phyloP scores from a whole-genome alignment of 2,329 filamentous ascomycete species.

The Lachnellula occidentalis region DNA sequence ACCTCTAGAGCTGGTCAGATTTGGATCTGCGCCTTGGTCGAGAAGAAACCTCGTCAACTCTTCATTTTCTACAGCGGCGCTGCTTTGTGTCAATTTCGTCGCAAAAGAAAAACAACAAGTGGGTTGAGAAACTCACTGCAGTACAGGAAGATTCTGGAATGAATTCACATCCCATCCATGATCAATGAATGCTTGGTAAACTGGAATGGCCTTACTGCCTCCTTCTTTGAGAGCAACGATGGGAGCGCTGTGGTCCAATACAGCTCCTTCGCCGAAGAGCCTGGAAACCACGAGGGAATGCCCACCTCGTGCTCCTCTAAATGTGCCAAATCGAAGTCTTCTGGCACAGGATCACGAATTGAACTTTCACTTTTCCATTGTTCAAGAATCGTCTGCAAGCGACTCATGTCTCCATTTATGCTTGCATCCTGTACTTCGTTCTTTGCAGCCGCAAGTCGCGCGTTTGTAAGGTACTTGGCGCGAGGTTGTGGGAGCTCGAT shows the following conservation, averaged over 20 bases:
- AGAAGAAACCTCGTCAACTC: not conserved
- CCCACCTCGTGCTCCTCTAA: not conserved
- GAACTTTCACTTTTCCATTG: not conserved
- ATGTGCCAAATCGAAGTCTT: not conserved
- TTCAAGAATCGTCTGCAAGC: not conserved
- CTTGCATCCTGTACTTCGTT: not conserved
- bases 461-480: not conserved
- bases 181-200: conserved; percentile 1
- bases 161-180: conserved; percentile 1
- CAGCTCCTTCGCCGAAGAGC: not conserved
- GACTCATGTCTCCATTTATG: not conserved
- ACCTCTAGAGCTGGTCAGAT: not conserved
- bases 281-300: not conserved
- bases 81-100: not conserved
- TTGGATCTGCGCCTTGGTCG: conserved; percentile 1
- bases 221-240: not conserved
- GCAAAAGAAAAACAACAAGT: not conserved
- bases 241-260: not conserved
- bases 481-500: conserved; percentile 1
- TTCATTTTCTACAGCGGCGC: not conserved
- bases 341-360: not conserved
- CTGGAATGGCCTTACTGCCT: not conserved
- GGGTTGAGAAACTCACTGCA: not conserved
- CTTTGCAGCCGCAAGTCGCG: not conserved
- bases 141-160: not conserved